These are phyloP conservation scores for Euclidium syriacum DNA, from an alignment of 345 rosid species.

Conservation along the genomic window DNA sequence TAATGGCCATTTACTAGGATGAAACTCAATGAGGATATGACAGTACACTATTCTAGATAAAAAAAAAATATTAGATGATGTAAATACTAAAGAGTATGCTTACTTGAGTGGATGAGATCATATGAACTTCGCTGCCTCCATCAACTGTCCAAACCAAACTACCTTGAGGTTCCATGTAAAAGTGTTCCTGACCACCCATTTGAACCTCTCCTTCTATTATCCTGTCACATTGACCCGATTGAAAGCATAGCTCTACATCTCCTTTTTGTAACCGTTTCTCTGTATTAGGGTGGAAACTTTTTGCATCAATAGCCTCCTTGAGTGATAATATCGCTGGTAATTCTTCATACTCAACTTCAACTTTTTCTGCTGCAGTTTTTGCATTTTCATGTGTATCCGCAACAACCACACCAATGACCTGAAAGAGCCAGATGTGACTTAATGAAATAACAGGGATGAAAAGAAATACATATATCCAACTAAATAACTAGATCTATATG, in stretches of 20 bases:
- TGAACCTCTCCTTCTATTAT: conserved; percentile 79
- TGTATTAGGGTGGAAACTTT: conserved; percentile 78
- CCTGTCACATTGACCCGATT: conserved; percentile 67
- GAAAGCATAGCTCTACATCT: conserved; percentile 79
- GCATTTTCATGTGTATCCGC: conserved; percentile 97
- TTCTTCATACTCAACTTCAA: conserved; percentile 67
- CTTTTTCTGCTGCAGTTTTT: conserved; percentile 68
- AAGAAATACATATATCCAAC: neutral
- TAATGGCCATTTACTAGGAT: neutral
- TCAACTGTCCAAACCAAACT: conserved; percentile 86
- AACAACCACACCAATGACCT: conserved; percentile 89
- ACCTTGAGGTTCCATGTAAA: conserved; percentile 86
- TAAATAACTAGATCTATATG: neutral
- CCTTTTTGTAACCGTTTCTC: conserved; percentile 63
- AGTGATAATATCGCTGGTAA: conserved; percentile 79
- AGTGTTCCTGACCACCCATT: conserved; percentile 97
- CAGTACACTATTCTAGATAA: neutral
- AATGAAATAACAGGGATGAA: neutral
- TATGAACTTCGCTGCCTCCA: conserved; percentile 85
- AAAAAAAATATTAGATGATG: neutral
- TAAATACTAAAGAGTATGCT: conserved; percentile 18
- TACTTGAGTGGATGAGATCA: conserved; percentile 96
- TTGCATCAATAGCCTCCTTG: conserved; percentile 65
- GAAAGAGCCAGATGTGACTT: neutral
- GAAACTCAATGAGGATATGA: neutral